Evolutionary conservation across 1,284 basidiomycete genomes (phyloP), one percentile per base, ranked within the genome.

Genomic region (Peniophora sp.): DNA sequence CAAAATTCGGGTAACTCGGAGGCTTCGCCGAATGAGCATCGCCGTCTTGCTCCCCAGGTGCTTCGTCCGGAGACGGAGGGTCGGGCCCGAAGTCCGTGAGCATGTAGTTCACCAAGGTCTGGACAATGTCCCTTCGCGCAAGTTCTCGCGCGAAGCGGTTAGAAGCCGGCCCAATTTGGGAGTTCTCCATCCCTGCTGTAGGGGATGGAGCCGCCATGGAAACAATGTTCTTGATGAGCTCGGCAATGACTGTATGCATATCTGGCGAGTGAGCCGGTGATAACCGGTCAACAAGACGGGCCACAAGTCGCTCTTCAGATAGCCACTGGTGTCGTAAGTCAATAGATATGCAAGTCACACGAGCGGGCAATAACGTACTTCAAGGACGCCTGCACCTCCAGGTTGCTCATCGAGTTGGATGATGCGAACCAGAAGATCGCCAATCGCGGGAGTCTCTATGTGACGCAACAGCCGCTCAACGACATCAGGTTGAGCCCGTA

Each of bases 171-270:
- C 78, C 81, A 49, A 81, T 80, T 60, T 83, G 81, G 50, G 78
- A 69, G 38, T 71, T 81, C 61, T 83, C 89, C 58, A 83, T 69
- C 25, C 75, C 87, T 52, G 77, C 81, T 14, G 83, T 84, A 2
- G 91, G 88, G 1, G 92, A 89, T 2, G 94, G 92, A 1, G 93
- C 89, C 17, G 93, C 92, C 72, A 98, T 89, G 22, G 93, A 89
- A 58, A 99, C 94, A 58, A 98, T 93, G 50, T 89, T 88, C 67
- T 97, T 97, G 62, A 99, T 82, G 48, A 98, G 79, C 56, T 99
- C 97, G 1, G 93, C 80, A 27, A 93, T 91, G 47, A 94, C 85
- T 24, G 83, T 79, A 67, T 99, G 96, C 53, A 90, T 82, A 55
- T 94, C 86, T 17, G 83, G 73, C 10, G 84, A 80, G 54, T 92